Evolutionary conservation across 768 basidiomycete genomes (phyloP).

Genomic region (Suillus paluster): DNA sequence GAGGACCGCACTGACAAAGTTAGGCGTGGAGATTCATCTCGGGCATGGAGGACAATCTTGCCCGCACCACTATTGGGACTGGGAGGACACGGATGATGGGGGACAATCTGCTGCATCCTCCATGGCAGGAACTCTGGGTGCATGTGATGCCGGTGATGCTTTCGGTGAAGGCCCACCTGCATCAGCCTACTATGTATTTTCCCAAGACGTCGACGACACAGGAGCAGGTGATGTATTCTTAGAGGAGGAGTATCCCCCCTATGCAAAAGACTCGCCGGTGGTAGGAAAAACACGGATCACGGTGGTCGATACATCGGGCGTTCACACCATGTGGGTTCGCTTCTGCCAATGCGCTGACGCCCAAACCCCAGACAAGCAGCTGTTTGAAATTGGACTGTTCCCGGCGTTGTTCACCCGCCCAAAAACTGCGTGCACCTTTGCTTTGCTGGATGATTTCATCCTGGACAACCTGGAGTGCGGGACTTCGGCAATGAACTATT

Average conservation of each 20-base stretch:
- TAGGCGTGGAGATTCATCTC: not conserved
- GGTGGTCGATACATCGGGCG: not conserved
- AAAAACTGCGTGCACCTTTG: not conserved
- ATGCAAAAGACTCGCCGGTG: not conserved
- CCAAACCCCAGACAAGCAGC: no score
- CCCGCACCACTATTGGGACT: not conserved
- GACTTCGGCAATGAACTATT: conserved; percentile 1
- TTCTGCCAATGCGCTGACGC: not conserved
- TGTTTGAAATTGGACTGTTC: not conserved
- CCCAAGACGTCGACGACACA: no score
- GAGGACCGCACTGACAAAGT: not conserved
- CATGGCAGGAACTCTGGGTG: no score
- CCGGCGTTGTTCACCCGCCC: not conserved
- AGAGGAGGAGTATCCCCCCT: no score
- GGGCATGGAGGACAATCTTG: not conserved
- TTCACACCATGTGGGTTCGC: not conserved
- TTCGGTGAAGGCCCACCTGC: no score
- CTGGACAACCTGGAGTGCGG: conserved; percentile 3
- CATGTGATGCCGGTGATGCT: no score
- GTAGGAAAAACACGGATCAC: no score
- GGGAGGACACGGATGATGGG: not conserved
- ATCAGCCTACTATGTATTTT: no score
- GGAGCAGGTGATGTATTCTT: no score
- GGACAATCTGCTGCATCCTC: no score
- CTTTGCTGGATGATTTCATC: conserved; percentile 2